These are phyloP conservation scores for Auricularia auricula-judae DNA, from an alignment of 768 basidiomycete species.

Conservation along the genomic window DNA sequence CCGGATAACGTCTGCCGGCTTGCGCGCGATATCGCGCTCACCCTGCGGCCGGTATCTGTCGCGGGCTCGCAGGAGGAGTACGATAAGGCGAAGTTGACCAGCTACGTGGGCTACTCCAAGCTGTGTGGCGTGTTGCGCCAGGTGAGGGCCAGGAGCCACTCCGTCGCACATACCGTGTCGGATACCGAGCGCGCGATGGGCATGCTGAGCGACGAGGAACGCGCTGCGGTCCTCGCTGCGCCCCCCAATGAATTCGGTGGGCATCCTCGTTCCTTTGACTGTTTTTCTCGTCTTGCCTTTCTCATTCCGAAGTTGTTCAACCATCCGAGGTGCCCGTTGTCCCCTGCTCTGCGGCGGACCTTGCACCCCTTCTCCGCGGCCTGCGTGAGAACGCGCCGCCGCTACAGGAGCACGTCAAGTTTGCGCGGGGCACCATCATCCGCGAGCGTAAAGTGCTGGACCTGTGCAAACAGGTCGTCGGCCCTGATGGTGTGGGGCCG, in stretches of 20 bases:
- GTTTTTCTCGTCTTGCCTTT: not conserved
- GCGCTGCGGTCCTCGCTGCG: not conserved
- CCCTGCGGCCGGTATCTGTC: not conserved
- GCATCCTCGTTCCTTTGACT: not conserved
- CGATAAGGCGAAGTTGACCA: not conserved
- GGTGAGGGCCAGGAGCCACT: not conserved
- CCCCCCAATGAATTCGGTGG: not conserved
- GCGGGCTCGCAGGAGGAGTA: not conserved
- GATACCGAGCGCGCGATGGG: not conserved
- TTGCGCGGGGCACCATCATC: slow-evolving; percentile 9
- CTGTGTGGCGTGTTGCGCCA: not conserved
- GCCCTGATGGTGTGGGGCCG: slow-evolving; percentile 7
- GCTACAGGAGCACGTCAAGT: slow-evolving; percentile 9
- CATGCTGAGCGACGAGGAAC: not conserved
- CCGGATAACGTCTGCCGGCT: not conserved
- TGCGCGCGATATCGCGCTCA: not conserved
- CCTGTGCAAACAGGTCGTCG: slow-evolving; percentile 10
- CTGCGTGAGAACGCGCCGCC: slow-evolving; percentile 4
- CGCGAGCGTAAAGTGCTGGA: slow-evolving; percentile 9
- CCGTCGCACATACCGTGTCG: not conserved
- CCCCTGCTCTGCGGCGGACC: slow-evolving; percentile 5
- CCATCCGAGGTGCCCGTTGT: slow-evolving; percentile 9
- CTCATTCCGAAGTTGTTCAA: not conserved
- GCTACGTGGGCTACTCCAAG: not conserved
- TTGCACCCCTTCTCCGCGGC: slow-evolving; percentile 9